A percentile compares a stretch with the other conserved stretches of the same genome.
These are phyloP conservation scores for Chaetomidium leptoderma DNA, from an alignment of 495 filamentous ascomycete genomes.

Conservation along the genomic window DNA sequence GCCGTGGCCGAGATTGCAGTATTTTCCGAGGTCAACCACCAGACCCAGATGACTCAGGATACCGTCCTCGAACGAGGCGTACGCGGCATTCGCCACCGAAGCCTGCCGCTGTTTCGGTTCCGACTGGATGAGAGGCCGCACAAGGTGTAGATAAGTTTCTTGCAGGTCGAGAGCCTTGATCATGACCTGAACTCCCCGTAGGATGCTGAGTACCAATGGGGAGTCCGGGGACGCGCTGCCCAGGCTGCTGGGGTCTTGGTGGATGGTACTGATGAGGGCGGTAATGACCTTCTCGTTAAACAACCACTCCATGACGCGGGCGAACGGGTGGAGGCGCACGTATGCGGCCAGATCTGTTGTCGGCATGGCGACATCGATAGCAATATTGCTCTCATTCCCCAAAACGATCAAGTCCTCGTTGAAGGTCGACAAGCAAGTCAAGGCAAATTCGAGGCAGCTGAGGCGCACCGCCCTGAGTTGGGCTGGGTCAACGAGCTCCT, in stretches of 20 bases:
- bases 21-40: slow-evolving; percentile 73
- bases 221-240: slow-evolving; percentile 63
- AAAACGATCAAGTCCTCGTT: slow-evolving; percentile 87
- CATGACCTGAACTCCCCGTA: slow-evolving; percentile 75
- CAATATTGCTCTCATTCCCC: slow-evolving; percentile 66
- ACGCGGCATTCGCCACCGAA: slow-evolving; percentile 63
- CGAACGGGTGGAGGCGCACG: slow-evolving; percentile 81
- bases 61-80: slow-evolving; percentile 86
- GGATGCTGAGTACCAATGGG: slow-evolving; percentile 66
- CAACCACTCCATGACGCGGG: slow-evolving; percentile 92
- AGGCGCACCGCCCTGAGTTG: slow-evolving; percentile 68
- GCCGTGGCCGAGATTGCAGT: slow-evolving; percentile 73
- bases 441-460: slow-evolving; percentile 74
- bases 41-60: slow-evolving; percentile 73
- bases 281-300: slow-evolving; percentile 86
- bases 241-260: slow-evolving; percentile 65
- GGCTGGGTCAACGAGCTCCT: slow-evolving; percentile 54
- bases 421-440: slow-evolving; percentile 71
- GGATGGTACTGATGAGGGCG: slow-evolving; percentile 68
- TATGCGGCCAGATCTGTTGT: slow-evolving; percentile 70
- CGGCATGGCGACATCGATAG: slow-evolving; percentile 67
- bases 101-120: slow-evolving; percentile 30
- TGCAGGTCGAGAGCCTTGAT: slow-evolving; percentile 77
- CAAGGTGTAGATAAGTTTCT: slow-evolving; percentile 82
- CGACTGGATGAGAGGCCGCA: slow-evolving; percentile 66